Conservation (phyloP, 1,284 basidiomycete genomes). For the Cerioporus squamosus region DNA sequence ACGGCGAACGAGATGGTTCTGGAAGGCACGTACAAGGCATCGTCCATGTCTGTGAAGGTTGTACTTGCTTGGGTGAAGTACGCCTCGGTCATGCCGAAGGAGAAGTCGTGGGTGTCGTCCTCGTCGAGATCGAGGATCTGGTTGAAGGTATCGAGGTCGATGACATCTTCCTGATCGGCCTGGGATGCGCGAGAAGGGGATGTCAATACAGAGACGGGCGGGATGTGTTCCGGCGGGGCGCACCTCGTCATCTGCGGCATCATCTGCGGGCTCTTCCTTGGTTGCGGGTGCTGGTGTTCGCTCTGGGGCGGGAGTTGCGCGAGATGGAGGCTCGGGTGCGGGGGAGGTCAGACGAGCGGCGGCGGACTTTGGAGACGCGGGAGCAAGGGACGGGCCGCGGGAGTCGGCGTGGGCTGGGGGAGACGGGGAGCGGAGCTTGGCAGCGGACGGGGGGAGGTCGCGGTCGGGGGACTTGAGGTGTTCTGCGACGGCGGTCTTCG, state of each 20-base stretch:
- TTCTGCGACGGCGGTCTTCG: slow-evolving; percentile 18
- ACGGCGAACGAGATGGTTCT: not conserved
- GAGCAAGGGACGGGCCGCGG: slow-evolving; percentile 19
- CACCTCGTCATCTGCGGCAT: slow-evolving; percentile 23
- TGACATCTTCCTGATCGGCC: slow-evolving; percentile 33
- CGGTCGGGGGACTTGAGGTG: slow-evolving; percentile 15
- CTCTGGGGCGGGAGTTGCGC: slow-evolving; percentile 15
- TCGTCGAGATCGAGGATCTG: slow-evolving; percentile 95
- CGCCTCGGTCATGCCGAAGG: slow-evolving; percentile 74
- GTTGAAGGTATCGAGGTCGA: slow-evolving; percentile 81
- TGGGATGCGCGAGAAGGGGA: not conserved
- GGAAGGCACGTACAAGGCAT: slow-evolving; percentile 66
- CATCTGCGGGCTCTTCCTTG: slow-evolving; percentile 2
- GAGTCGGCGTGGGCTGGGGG: slow-evolving; percentile 8
- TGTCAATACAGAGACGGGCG: not conserved
- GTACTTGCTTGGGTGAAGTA: slow-evolving; percentile 80
- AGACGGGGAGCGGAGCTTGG: slow-evolving; percentile 27
- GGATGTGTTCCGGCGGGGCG: not conserved
- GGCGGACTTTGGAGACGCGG: slow-evolving; percentile 15
- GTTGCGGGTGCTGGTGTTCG: not conserved
- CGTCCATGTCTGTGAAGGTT: slow-evolving; percentile 83
- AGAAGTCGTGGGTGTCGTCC: slow-evolving; percentile 80
- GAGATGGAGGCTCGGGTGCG: slow-evolving; percentile 6
- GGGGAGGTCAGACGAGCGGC: slow-evolving; percentile 21
- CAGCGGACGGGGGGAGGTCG: slow-evolving; percentile 12